Percentiles rank a stretch among this genome's conserved stretches.
These are phyloP conservation scores for Tricholoma terreum DNA, from an alignment of 768 basidiomycete species.

Conservation along the genomic window DNA sequence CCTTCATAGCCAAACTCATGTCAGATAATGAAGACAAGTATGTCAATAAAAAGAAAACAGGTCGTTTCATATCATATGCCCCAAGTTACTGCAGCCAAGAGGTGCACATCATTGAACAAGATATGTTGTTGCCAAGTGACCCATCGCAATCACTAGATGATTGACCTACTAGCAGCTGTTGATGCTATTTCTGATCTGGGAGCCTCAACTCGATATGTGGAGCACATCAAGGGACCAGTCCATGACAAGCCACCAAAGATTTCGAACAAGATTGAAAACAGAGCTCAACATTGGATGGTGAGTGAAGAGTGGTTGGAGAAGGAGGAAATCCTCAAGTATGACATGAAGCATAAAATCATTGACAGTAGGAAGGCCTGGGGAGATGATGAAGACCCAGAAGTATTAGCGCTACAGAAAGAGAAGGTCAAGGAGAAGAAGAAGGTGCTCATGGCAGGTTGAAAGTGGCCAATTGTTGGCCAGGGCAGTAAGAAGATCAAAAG, in stretches of 20 bases:
- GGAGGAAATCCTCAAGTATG: conserved; percentile 9
- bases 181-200: conserved; percentile 5
- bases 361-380: conserved; percentile 17
- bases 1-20: conserved; percentile 11
- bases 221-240: not conserved
- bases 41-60: not conserved
- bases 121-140: not conserved
- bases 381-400: conserved; percentile 16
- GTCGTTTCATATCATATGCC: not conserved
- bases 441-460: not conserved
- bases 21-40: conserved; percentile 18
- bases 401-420: not conserved
- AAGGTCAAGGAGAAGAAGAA: not conserved
- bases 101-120: not conserved
- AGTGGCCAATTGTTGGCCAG: not conserved
- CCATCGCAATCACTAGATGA: conserved; percentile 1
- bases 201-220: not conserved
- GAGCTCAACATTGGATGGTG: conserved; percentile 22
- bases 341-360: conserved; percentile 4
- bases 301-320: conserved; percentile 13
- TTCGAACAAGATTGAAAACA: conserved; percentile 6
- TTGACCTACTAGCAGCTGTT: conserved; percentile 7
- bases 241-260: conserved; percentile 9
- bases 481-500: not conserved
- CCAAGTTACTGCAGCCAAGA: not conserved